These are phyloP conservation scores for Pyrus betulifolia DNA, from an alignment of 306 rosid genomes.

Conservation along the genomic window DNA sequence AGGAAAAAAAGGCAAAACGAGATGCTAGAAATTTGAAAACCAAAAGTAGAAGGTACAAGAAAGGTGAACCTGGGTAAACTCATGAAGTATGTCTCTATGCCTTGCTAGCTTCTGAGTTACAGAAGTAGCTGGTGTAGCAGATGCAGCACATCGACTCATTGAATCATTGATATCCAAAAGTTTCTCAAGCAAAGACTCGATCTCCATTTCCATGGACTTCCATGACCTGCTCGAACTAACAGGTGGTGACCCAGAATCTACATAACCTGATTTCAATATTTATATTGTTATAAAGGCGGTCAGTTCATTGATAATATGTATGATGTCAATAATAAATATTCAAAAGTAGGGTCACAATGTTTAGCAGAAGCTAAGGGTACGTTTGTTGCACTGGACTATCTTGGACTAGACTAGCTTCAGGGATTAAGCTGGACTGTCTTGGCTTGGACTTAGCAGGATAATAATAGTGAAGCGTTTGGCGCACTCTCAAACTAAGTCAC, in stretches of 20 bases:
- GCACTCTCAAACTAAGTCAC: too few species aligned
- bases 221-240: slow-evolving; percentile 93
- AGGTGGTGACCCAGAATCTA: slow-evolving; percentile 73
- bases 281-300: slow-evolving; percentile 6
- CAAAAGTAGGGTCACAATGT: not conserved
- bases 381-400: too few species aligned
- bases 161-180: slow-evolving; percentile 89
- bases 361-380: not conserved
- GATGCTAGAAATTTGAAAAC: not conserved
- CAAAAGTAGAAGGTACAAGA: not conserved
- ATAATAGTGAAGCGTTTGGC: too few species aligned
- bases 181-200: slow-evolving; percentile 89
- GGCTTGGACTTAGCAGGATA: too few species aligned
- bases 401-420: too few species aligned
- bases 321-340: not conserved
- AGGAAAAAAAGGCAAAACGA: not conserved
- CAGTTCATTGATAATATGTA: not conserved
- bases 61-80: slow-evolving; percentile 71
- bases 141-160: slow-evolving; percentile 98
- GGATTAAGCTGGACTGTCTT: too few species aligned
- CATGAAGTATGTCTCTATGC: slow-evolving; percentile 95
- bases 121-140: slow-evolving; percentile 89
- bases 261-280: slow-evolving; percentile 54
- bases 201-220: slow-evolving; percentile 99
- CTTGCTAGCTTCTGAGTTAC: slow-evolving; percentile 89